Conservation (phyloP, 192 early-diverging fungal species). For the Coemansia sp. region DNA sequence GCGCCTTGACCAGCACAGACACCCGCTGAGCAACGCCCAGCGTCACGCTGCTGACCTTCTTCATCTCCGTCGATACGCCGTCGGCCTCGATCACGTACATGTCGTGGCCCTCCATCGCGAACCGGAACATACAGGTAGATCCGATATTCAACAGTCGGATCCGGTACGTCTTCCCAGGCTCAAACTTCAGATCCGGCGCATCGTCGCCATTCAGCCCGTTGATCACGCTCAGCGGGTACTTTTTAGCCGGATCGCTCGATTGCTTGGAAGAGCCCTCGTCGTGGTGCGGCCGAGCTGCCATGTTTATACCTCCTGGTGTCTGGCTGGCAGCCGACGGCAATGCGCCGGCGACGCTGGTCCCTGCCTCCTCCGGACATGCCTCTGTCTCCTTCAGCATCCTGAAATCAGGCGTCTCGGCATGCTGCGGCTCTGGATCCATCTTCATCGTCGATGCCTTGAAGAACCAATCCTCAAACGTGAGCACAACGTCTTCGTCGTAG, state of each 20-base stretch:
- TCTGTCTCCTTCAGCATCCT: not conserved
- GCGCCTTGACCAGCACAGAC: slow-evolving; percentile 76
- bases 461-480: slow-evolving; percentile 72
- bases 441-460: slow-evolving; percentile 26
- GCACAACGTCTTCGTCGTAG: slow-evolving; percentile 66
- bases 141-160: slow-evolving; percentile 75
- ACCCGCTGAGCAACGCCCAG: slow-evolving; percentile 74
- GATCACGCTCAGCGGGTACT: slow-evolving; percentile 53
- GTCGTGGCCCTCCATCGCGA: slow-evolving; percentile 74
- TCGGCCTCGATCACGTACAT: slow-evolving; percentile 79
- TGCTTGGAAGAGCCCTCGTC: not conserved
- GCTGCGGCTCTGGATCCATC: not conserved
- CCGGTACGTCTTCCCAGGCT: slow-evolving; percentile 75
- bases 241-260: slow-evolving; percentile 3
- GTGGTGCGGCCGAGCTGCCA: not conserved
- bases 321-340: not conserved
- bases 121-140: slow-evolving; percentile 63
- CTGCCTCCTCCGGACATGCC: not conserved
- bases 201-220: slow-evolving; percentile 55
- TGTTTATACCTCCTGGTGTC: not conserved
- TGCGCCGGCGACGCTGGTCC: too few species aligned
- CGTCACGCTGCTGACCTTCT: slow-evolving; percentile 54
- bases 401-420: not conserved
- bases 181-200: slow-evolving; percentile 57
- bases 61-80: slow-evolving; percentile 59